Base-by-base conservation (phyloP, 148 eudicot genomes). In the Persicaria tinctoria region DNA sequence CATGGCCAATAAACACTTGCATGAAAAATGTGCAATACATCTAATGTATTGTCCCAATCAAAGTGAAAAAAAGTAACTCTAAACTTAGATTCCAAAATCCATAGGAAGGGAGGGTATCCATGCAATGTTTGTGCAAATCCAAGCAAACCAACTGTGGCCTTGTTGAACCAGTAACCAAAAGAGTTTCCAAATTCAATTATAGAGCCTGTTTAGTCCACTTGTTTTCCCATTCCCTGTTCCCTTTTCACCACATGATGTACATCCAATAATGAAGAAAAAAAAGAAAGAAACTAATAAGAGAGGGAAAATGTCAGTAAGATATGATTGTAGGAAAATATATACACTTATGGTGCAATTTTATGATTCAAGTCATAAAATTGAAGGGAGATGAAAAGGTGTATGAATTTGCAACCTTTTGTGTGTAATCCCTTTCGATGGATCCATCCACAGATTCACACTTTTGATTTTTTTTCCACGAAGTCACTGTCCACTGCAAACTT, bases 391-490 rank as follows among this genome's bases (percentile, higher is more conserved):
- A 12, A 50, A 50, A 50, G 6, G 18, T 38, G 70, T 41, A 44
- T 14, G 70, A 66, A 44, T 41, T 66, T 66, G 70, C 38, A 66
- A 14, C 48, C 47, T 66, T 66, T 66, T 66, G 70, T 66, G 70
- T 41, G 47, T 17, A 66, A 41, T 66, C 70, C 47, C 70, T 66
- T 66, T 66, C 70, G 4, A 44, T 44, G 47, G 48, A 66, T 66
- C 48, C 14, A 17, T 66, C 70, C 70, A 66, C 70, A 41, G 47
- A 44, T 66, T 41, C 70, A 66, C 70, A 66, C 70, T 66, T 66
- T 32, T 32, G 41, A 32, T 32, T 32, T 32, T 32, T 32, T 66
- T 66, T 41, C 9, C 70, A 38, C 14, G 70, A 13, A 38, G 70
- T 66, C 70, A 66, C 70, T 66, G n/a, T 41, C 70, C 47, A 14